These are phyloP conservation scores for Rutstroemia sp. DNA, from an alignment of 2,329 filamentous ascomycete species.

Conservation along the genomic window DNA sequence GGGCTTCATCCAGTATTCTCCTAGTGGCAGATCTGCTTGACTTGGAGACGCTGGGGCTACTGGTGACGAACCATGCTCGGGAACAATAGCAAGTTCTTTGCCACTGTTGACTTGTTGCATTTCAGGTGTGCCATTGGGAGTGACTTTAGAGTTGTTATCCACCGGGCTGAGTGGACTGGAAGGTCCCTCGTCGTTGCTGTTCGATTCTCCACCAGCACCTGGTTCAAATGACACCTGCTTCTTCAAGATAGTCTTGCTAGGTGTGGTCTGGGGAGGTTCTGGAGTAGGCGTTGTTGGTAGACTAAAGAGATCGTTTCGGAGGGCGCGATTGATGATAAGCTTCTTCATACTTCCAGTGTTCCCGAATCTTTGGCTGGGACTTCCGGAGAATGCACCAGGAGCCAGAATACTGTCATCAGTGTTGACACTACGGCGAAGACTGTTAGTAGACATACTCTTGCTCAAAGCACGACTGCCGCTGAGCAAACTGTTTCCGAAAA, in stretches of 20 bases:
- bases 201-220: conserved; percentile 19
- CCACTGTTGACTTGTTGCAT: conserved; percentile 59
- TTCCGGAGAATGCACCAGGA: conserved; percentile 75
- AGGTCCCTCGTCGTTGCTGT: background rate
- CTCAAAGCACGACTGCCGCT: conserved; percentile 58
- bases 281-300: conserved; percentile 38
- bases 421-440: conserved; percentile 72
- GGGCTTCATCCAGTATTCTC: conserved; percentile 83
- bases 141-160: background rate
- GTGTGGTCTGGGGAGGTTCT: conserved; percentile 30
- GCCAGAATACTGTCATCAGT: conserved; percentile 79
- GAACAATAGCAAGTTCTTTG: conserved; percentile 72
- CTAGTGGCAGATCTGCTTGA: conserved; percentile 37
- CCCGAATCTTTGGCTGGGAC: conserved; percentile 55
- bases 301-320: conserved; percentile 66
- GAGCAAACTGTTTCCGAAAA: conserved; percentile 58
- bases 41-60: conserved; percentile 1
- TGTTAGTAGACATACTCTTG: conserved; percentile 87
- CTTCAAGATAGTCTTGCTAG: conserved; percentile 49
- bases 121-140: conserved; percentile 45
- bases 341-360: conserved; percentile 73
- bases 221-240: conserved; percentile 93
- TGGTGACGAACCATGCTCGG: conserved; percentile 53
- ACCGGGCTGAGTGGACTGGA: background rate
- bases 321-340: conserved; percentile 81